Base-by-base conservation (phyloP, 768 basidiomycete genomes). In the Tricholoma sp. region DNA sequence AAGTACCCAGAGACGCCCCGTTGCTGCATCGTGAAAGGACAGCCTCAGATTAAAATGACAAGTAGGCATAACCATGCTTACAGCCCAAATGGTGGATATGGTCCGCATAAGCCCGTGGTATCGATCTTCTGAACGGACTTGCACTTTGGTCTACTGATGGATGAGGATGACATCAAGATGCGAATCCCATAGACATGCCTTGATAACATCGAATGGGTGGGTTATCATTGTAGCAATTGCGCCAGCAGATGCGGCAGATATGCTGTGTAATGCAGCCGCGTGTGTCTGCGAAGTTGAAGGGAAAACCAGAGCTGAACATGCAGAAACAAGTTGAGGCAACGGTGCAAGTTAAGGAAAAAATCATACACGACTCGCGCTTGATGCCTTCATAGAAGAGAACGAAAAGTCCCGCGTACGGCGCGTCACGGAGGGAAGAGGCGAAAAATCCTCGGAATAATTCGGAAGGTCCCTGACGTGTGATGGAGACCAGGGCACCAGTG, bases 141-240 rank as follows among this genome's bases (percentile, higher is more conserved):
- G 94, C 68, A 98, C 86, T 65, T 92, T 89, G 0, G 94, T 98
- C 91, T 93, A 54, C 10, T 55, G 47, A 33, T 52, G 36, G 36
- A 54, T 20, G 47, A 34, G 47, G 36, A 32, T n/a, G 12, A 3
- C 53, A 18, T 31, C 28, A 18, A 1, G 24, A 31, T 24, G 3
- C n/a, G 12, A 37, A 49, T 51, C n/a, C 3, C 11, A 48, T 33
- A 11, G 50, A 52, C 59, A 29, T 59, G 91, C 93, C 80, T 98
- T 98, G 61, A 97, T 80, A 42, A 94, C 92, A 67, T 98, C 94
- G 61, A 96, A 96, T 2, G 95, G 95, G 63, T 94, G 92, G 1
- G 95, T 98, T 1, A 78, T 78, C 53, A 94, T 70, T 0, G 94
- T 96, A 1, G 93, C 93, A 52, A 94, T 76, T 1, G 85, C 85